A percentile compares a stretch with the other conserved stretches of the same genome.
Evolutionary conservation across 2,329 filamentous ascomycete species (phyloP).

Genomic region (Sporothrix humicola): DNA sequence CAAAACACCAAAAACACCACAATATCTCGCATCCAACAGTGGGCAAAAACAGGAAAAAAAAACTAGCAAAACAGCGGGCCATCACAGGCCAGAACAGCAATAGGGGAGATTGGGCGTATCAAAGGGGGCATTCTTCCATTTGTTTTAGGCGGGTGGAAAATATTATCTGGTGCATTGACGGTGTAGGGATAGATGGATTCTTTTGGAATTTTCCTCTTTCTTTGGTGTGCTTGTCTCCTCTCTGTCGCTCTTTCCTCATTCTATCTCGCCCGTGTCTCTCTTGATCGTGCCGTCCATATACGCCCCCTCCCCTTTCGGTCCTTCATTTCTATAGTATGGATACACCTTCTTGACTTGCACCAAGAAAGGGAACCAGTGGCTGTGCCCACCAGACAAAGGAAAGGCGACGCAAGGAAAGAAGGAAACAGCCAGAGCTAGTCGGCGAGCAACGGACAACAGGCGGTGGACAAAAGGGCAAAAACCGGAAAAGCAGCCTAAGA

Average conservation of each 20-base stretch:
- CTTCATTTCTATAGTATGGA: background rate
- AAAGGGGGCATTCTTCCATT: background rate
- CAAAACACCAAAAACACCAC: background rate
- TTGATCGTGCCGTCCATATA: constrained; percentile 9
- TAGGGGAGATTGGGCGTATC: background rate
- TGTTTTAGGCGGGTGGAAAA: constrained; percentile 11
- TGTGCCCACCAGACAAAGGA: constrained; percentile 11
- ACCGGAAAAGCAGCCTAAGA: background rate
- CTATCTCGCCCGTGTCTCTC: background rate
- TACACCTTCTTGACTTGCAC: background rate
- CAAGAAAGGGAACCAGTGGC: background rate
- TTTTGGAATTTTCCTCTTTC: background rate
- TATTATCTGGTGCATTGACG: background rate
- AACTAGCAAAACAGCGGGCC: constrained; percentile 17
- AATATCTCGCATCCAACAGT: background rate
- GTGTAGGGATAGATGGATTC: background rate
- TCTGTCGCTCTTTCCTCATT: background rate
- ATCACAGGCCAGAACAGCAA: background rate
- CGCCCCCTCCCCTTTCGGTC: constrained; percentile 10
- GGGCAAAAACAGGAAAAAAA: background rate
- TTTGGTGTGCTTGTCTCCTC: background rate
- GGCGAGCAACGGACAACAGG: background rate
- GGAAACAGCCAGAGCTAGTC: background rate
- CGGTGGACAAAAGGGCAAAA: background rate
- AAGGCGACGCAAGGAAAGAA: constrained; percentile 13